Percentiles rank a stretch among this genome's conserved stretches.
These are phyloP conservation scores for Talaromyces sp. DNA, from an alignment of 2,329 filamentous ascomycete genomes.

Conservation along the genomic window DNA sequence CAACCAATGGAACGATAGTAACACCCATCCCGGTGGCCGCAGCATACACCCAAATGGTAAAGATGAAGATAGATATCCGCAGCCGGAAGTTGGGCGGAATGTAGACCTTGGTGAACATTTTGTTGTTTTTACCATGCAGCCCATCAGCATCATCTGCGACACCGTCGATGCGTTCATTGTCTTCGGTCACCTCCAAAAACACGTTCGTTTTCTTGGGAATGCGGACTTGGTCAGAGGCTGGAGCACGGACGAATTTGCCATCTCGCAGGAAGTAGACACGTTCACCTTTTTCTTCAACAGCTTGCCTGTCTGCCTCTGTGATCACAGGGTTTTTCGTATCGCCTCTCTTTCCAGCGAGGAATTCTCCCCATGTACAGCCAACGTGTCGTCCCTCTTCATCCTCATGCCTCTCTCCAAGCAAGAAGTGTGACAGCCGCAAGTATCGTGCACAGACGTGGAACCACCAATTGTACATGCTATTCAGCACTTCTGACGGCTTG, in stretches of 20 bases:
- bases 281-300: conserved; percentile 34
- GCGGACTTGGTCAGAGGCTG: conserved; percentile 89
- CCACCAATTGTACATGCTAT: conserved; percentile 92
- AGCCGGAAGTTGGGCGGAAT: conserved; percentile 78
- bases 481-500: conserved; percentile 76
- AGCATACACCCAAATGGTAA: conserved; percentile 90
- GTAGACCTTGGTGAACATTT: conserved; percentile 67
- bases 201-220: conserved; percentile 79
- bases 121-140: conserved; percentile 55
- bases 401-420: conserved; percentile 75
- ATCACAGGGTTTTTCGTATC: conserved; percentile 31
- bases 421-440: conserved; percentile 81
- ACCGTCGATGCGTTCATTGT: conserved; percentile 61
- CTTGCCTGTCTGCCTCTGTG: conserved; percentile 23
- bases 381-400: conserved; percentile 74
- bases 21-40: conserved; percentile 78
- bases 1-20: conserved; percentile 79
- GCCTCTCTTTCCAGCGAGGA: conserved; percentile 32
- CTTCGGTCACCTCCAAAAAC: conserved; percentile 69
- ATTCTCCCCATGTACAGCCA: conserved; percentile 53
- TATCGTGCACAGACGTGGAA: conserved; percentile 78
- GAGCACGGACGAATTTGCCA: conserved; percentile 83
- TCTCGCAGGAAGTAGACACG: conserved; percentile 57
- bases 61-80: conserved; percentile 77
- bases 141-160: conserved; percentile 49